phyloP scores from a whole-genome alignment of 495 filamentous ascomycete species.

The Pyrenopolyporus hunteri region DNA sequence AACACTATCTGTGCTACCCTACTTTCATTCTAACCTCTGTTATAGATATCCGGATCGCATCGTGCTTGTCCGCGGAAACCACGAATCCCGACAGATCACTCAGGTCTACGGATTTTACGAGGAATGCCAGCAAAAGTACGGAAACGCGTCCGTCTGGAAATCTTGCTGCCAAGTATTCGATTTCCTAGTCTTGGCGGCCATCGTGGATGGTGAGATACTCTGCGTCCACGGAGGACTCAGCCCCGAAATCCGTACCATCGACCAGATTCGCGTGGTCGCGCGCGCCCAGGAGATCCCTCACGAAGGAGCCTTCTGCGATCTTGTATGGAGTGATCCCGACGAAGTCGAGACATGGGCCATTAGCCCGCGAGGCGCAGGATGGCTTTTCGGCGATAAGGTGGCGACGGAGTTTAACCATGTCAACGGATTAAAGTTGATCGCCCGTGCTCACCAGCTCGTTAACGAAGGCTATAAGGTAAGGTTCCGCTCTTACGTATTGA shows the following conservation, averaged over 20 bases:
- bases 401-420: conserved; percentile 99
- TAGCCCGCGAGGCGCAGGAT: conserved; percentile 91
- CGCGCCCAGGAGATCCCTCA: conserved; percentile 97
- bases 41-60: conserved; percentile 89
- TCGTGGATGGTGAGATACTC: conserved; percentile 94
- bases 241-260: conserved; percentile 93
- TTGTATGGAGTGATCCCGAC: conserved; percentile 98
- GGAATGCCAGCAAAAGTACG: conserved; percentile 97
- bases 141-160: conserved; percentile 98
- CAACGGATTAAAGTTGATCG: conserved; percentile 92
- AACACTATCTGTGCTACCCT: neutral
- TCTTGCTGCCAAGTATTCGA: conserved; percentile 99
- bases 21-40: conserved; percentile 32
- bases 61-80: conserved; percentile 94
- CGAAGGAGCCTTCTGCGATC: conserved; percentile 96
- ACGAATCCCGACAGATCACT: conserved; percentile 97
- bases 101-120: conserved; percentile 99
- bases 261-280: conserved; percentile 97
- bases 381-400: conserved; percentile 97
- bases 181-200: conserved; percentile 93
- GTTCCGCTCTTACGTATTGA: neutral
- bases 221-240: conserved; percentile 97
- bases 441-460: conserved; percentile 93
- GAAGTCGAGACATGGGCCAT: conserved; percentile 99
- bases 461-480: conserved; percentile 95